Evolutionary conservation across 768 basidiomycete species (phyloP), one percentile per base, ranked within the genome.

Genomic region (Paxillus rubicundulus): DNA sequence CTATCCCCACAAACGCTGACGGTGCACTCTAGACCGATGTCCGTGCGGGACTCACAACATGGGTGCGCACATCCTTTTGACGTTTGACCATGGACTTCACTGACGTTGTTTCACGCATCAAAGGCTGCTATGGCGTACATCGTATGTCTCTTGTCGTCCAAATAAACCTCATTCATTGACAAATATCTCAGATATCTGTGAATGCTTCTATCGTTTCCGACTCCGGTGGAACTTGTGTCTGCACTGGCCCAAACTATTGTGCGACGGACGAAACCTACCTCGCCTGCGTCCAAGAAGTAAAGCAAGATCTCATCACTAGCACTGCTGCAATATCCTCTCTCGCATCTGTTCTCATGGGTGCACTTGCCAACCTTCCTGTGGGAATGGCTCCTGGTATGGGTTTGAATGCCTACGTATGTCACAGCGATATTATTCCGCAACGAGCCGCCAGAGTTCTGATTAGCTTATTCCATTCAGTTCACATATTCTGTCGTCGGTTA

Each of bases 331-430:
- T 91, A 53, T 77, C 87, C 4, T 82, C 87, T 1, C 78, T 94
- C 7, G 70, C 89, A 9, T 87, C 86, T 16, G 81, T 86, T 65
- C 78, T 92, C 53, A 91, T 94, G 89, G 92, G 92, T 42, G 70
- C 85, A 13, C 67, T 92, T 20, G 92, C 89, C 36, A 94, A 94
- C 64, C 74, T 94, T n/a, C 92, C 92, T 2, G 81, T 94, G n/a
- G 89, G 86, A 28, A 80, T 93, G 70, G 91, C 91, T 2, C 91
- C 91, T 18, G 92, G 92, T 53, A 77, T 94, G 54, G 91, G 91
- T 49, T 71, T 92, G 21, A 89, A 89, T 57, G 87, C 88, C 37
- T 90, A 89, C 59, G 88, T 88, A 66, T 56, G 85, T 72, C 14
- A 4, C 49, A 17, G 30, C 14, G 28, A 21, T 45, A 38, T 43